Percentiles rank a stretch among this genome's conserved stretches.
These are phyloP conservation scores for Cyclocybe aegerita DNA, from an alignment of 768 basidiomycete species.

Conservation along the genomic window DNA sequence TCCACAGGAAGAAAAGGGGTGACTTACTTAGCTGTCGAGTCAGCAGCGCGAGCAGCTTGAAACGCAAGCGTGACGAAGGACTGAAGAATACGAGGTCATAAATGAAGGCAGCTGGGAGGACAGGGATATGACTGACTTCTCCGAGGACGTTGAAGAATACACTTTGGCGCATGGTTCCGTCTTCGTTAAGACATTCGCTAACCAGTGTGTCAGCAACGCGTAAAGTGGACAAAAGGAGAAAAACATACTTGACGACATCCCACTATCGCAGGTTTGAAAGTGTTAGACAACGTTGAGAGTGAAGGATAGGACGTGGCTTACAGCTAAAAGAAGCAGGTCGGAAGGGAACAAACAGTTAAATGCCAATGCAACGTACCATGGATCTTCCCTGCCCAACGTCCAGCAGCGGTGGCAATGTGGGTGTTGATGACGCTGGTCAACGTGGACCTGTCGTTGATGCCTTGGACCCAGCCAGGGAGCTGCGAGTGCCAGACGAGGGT, in stretches of 20 bases:
- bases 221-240: background rate
- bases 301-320: constrained; percentile 1
- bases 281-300: background rate
- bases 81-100: constrained; percentile 15
- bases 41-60: constrained; percentile 41
- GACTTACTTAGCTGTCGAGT: constrained; percentile 38
- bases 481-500: constrained; percentile 37
- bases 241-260: constrained; percentile 35
- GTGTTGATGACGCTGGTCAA: constrained; percentile 36
- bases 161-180: constrained; percentile 37
- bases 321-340: constrained; percentile 7
- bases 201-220: constrained; percentile 16
- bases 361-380: constrained; percentile 14
- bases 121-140: constrained; percentile 12
- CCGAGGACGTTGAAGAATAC: constrained; percentile 45
- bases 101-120: background rate
- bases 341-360: background rate
- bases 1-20: background rate
- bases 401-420: constrained; percentile 38
- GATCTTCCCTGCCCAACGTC: constrained; percentile 43
- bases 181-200: constrained; percentile 46
- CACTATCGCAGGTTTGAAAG: constrained; percentile 17
- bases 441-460: constrained; percentile 29
- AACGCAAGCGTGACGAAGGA: constrained; percentile 47
- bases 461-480: constrained; percentile 36